These are phyloP conservation scores for Plectosphaerella cucumerina DNA, from an alignment of 2,329 filamentous ascomycete genomes.

Conservation along the genomic window DNA sequence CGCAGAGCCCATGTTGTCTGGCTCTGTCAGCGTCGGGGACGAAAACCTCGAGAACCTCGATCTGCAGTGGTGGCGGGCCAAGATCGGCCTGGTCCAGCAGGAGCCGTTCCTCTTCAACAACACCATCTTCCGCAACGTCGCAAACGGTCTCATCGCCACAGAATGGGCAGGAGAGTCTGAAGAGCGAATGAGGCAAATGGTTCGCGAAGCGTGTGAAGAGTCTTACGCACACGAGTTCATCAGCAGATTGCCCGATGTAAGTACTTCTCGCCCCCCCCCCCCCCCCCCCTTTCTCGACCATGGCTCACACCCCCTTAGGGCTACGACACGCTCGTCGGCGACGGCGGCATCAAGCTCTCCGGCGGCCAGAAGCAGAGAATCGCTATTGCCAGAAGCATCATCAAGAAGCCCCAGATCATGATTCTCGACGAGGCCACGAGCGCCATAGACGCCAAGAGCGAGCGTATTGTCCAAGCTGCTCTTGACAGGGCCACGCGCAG, in stretches of 20 bases:
- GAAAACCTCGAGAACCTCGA: conserved; percentile 54
- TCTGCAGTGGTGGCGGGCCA: conserved; percentile 57
- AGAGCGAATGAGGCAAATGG: conserved; percentile 54
- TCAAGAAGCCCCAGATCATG: conserved; percentile 66
- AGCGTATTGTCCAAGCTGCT: conserved; percentile 60
- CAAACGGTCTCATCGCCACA: conserved; percentile 51
- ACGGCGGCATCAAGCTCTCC: conserved; percentile 72
- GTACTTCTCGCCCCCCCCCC: conserved; percentile 10
- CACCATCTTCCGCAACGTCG: conserved; percentile 59
- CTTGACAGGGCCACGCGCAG: conserved; percentile 57
- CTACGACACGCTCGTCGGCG: conserved; percentile 72
- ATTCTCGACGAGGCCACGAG: conserved; percentile 77
- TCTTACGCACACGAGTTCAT: conserved; percentile 70
- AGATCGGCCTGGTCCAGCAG: conserved; percentile 64
- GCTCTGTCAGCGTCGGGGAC: conserved; percentile 48
- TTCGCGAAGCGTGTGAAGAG: conserved; percentile 60
- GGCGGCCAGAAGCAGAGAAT: conserved; percentile 85
- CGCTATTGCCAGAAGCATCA: conserved; percentile 71
- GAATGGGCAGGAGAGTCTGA: conserved; percentile 48
- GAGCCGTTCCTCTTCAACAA: conserved; percentile 67
- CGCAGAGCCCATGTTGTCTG: conserved; percentile 28
- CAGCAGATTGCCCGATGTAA: conserved; percentile 52
- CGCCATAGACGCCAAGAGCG: conserved; percentile 52
- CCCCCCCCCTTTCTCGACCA: neutral
- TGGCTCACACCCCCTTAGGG: conserved; percentile 36